Conservation (phyloP, 2,329 filamentous ascomycete species). For the Colletotrichum lini region DNA sequence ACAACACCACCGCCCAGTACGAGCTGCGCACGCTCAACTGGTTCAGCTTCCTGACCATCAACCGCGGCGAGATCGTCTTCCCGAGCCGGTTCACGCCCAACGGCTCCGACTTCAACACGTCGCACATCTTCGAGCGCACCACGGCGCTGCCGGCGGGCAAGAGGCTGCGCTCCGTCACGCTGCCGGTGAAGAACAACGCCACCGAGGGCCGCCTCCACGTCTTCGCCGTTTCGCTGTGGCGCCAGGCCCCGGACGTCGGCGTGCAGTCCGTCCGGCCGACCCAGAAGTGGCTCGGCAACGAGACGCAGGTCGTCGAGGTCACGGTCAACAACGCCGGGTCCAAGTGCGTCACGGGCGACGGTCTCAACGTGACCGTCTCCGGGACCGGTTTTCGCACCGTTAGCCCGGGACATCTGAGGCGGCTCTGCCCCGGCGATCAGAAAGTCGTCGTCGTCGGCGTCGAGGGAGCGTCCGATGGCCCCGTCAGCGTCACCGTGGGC, state of each 20-base stretch:
- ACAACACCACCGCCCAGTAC: conserved; percentile 55
- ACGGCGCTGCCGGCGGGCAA: conserved; percentile 55
- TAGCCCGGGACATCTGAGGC: conserved; percentile 54
- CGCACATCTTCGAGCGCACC: conserved; percentile 62
- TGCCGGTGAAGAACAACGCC: conserved; percentile 56
- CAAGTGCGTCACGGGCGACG: conserved; percentile 50
- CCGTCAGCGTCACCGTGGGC: conserved; percentile 45
- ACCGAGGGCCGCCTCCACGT: conserved; percentile 57
- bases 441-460: conserved; percentile 56
- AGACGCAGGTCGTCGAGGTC: conserved; percentile 58
- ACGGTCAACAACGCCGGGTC: conserved; percentile 55
- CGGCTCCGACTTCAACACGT: conserved; percentile 58
- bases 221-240: conserved; percentile 58
- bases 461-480: conserved; percentile 46
- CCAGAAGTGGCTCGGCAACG: conserved; percentile 56
- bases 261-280: conserved; percentile 60
- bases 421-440: conserved; percentile 61
- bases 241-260: conserved; percentile 44
- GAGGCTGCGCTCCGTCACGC: conserved; percentile 54
- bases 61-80: conserved; percentile 61
- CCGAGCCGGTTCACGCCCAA: conserved; percentile 57
- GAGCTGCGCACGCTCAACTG: conserved; percentile 62
- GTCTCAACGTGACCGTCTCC: conserved; percentile 50
- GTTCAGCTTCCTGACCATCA: conserved; percentile 61
- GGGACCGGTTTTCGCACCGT: conserved; percentile 59